Evolutionary conservation across 2,329 filamentous ascomycete genomes (phyloP).

Genomic region (Colletotrichum brevisporum): DNA sequence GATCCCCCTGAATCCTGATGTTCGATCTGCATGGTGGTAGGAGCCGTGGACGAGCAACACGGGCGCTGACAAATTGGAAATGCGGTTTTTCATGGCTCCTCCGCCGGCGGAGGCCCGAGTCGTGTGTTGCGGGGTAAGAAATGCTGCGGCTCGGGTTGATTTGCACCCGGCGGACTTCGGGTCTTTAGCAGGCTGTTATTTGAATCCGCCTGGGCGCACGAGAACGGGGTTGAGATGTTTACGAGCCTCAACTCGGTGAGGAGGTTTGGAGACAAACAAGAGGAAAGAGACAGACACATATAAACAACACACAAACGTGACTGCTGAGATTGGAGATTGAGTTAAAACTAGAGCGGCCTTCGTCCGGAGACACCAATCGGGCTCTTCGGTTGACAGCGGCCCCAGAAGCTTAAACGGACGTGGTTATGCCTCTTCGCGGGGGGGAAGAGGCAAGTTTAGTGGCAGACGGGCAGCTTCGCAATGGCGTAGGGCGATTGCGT

Average conservation of each 20-base stretch:
- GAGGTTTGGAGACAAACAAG: not conserved
- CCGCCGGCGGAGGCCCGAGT: slow-evolving; percentile 8
- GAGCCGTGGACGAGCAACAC: not conserved
- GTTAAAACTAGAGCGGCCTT: not conserved
- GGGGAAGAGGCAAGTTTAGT: not conserved
- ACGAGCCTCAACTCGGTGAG: not conserved
- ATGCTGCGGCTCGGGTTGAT: slow-evolving; percentile 1
- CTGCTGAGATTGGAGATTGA: not conserved
- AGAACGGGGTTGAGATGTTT: not conserved
- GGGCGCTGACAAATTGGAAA: slow-evolving; percentile 35
- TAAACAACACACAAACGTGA: not conserved
- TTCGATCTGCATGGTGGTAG: not conserved
- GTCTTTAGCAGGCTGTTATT: not conserved
- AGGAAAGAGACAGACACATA: too few species aligned
- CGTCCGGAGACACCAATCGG: slow-evolving; percentile 17
- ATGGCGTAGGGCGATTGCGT: slow-evolving; percentile 14
- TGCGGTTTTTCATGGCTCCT: not conserved
- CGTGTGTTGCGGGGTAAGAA: slow-evolving; percentile 3
- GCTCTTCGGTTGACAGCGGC: not conserved
- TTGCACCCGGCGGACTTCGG: slow-evolving; percentile 23
- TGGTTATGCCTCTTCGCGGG: too few species aligned
- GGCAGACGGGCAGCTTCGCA: not conserved
- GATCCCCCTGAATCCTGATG: not conserved
- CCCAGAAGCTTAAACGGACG: slow-evolving; percentile 32
- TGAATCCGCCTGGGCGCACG: too few species aligned